Evolutionary conservation across 225 moss, liverwort and hornwort genomes (phyloP), one percentile per base, ranked within the genome.

Genomic region (Neckera pumila): DNA sequence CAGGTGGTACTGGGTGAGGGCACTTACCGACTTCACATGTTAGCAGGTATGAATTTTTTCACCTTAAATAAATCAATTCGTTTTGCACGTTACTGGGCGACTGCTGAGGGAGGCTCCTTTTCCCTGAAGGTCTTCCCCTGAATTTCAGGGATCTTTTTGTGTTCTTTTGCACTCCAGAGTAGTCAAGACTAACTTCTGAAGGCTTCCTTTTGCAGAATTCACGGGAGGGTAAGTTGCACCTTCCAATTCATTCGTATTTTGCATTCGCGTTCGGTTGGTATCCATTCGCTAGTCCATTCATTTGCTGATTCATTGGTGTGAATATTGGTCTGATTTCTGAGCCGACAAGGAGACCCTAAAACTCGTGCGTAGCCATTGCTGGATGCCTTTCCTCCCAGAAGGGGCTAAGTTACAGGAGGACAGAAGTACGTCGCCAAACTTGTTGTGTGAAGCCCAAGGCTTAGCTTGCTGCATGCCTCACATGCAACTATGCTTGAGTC

Each of bases 1-100:
- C 69, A 86, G 86, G 67, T 88, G 64, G 67, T 84, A 71, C 79
- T 45, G 64, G 40, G 72, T 84, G 84, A 30, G 21, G 17, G 47
- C 69, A 85, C 83, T 90, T 86, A 89, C 90, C 92, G 90, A 92
- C 92, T 90, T 80, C 73, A 59, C 85, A 86, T 86, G 86, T 84
- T 66, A 65, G 87, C 86, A 76, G 64, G 43, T 5, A 49, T 14
- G 30, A 61, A 61, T 33, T 81, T 61, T 61, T 62, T 15, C 81
- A 0, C 22, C 33, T 45, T 62, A 43, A 81, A 45, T 2, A 54
- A n/a, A 60, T 76, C 59, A 30, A 67, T 70, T 86, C 43, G 30
- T 18, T 60, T 71, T 84, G 64, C 84, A 91, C 86, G 91, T 73
- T 42, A 76, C 62, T 58, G 9, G 23, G 69, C 30, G 40, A 34